Percentiles rank a stretch among this genome's conserved stretches.
These are phyloP conservation scores for Ceriops zippeliana DNA, from an alignment of 345 rosid genomes.

Conservation along the genomic window DNA sequence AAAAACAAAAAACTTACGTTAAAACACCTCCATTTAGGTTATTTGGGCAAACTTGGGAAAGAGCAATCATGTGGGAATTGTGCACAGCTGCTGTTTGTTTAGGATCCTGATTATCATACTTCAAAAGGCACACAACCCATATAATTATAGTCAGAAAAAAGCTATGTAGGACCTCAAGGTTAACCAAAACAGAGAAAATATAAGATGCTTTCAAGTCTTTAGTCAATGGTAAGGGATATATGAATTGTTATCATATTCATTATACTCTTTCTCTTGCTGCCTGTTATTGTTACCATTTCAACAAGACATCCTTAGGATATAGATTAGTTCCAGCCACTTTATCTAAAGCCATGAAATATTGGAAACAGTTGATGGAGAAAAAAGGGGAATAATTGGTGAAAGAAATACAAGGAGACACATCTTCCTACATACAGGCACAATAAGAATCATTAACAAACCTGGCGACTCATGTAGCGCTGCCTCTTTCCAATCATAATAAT, in stretches of 20 bases:
- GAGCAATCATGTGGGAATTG: slow-evolving; percentile 74
- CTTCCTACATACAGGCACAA: neutral
- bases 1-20: slow-evolving; percentile 53
- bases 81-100: slow-evolving; percentile 68
- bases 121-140: slow-evolving; percentile 27
- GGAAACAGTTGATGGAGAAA: neutral
- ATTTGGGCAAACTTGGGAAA: slow-evolving; percentile 83
- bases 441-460: slow-evolving; percentile 44
- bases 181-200: slow-evolving; percentile 15
- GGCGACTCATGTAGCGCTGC: slow-evolving; percentile 54
- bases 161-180: slow-evolving; percentile 13
- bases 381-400: too few species aligned
- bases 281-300: neutral
- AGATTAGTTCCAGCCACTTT: neutral
- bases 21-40: slow-evolving; percentile 64
- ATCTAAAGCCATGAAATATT: neutral
- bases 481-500: slow-evolving; percentile 78
- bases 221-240: neutral
- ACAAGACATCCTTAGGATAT: neutral
- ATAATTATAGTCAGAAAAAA: slow-evolving; percentile 28
- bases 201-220: slow-evolving; percentile 11
- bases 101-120: slow-evolving; percentile 72
- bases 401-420: neutral
- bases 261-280: neutral
- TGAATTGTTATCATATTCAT: neutral